Base-by-base conservation (phyloP, 208 protist genomes). In the Acanthamoeba sp. region DNA sequence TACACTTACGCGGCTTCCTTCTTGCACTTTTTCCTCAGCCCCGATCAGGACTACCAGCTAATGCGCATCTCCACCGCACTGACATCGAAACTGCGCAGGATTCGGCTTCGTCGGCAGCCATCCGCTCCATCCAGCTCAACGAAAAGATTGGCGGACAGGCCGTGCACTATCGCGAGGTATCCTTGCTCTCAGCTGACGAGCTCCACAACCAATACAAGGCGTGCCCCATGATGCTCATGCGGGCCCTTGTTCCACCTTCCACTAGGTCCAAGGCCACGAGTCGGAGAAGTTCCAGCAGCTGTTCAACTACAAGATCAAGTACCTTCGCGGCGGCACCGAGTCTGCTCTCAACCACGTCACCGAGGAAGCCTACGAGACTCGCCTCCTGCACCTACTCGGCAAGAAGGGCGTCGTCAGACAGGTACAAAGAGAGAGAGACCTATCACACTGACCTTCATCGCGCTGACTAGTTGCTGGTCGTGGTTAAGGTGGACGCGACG, bases 121-220 rank as follows among this genome's bases (percentile, higher is more conserved):
- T 89, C 32, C 45, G 42, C 80, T 96, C 97, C 12, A 97, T 98
- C n/a, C 97, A 98, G 94, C 95, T 98, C 12, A 97, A 98, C 88
- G 97, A 97, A 36, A 76, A 84, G 32, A 73, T 98, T 2, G 96
- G 96, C 18, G 97, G 96, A 48, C 94, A 52, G 24, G 96, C 97
- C 71, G 48, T 96, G n/a, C 96, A 98, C 93, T 76, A 98, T 88
- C 94, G 97, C 29, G 96, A 98, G 91, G 78, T 87, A 55, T 6
- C 27, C 40, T 29, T 34, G 34, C n/a, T 3, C 14, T n/a, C n/a
- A n/a, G n/a, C n/a, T n/a, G n/a, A n/a, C n/a, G n/a, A n/a, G n/a
- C n/a, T n/a, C n/a, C n/a, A n/a, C n/a, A n/a, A n/a, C n/a, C n/a
- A n/a, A n/a, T n/a, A n/a, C n/a, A n/a, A n/a, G n/a, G n/a, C n/a